Evolutionary conservation across 352 stramenopile genomes (phyloP), one percentile per base, ranked within the genome.

Genomic region (Peronosclerospora sorghi): DNA sequence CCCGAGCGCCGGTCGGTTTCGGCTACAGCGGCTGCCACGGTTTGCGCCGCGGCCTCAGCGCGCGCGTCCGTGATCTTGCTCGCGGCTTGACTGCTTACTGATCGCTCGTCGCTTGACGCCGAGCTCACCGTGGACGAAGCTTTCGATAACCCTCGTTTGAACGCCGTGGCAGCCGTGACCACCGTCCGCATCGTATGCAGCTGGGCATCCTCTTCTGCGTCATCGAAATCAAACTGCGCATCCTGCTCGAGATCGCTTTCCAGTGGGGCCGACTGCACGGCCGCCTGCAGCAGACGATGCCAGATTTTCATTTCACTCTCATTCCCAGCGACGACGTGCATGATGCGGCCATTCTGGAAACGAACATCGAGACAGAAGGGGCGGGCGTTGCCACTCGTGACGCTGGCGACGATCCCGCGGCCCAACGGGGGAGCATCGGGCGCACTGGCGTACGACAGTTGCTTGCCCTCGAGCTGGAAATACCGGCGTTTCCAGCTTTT

Each of bases 401-500:
- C 70, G 7, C 59, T 53, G 3, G 62, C 46, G 12, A 88, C 66
- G n/a, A 83, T 37, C 3, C 70, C 70, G 30, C 54, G 69, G 19
- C 73, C 73, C 0, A 88, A 49, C 17, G 61, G 28, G 29, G 46
- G 51, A 5, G 68, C 59, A 8, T 62, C 57, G 6, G 64, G 37
- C 8, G 52, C 65, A 21, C 45, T 59, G 6, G 65, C 56, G 41
- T 91, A 91, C 14, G 65, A 77, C 0, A 91, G 54, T 37, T 69
- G 58, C 17, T 73, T 74, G 15, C 67, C 62, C 9, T 82, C 62
- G 1, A 84, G 49, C 14, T 69, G 56, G 44, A 84, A 79, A 47
- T 65, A 84, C 26, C 72, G 66, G 0, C 69, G 61, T 45, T 82
- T 82, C 72, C 72, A 84, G 4, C 62, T 79, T 54, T 74, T 76